Base-by-base conservation (phyloP, 345 rosid species). In the Boechera retrofracta region DNA sequence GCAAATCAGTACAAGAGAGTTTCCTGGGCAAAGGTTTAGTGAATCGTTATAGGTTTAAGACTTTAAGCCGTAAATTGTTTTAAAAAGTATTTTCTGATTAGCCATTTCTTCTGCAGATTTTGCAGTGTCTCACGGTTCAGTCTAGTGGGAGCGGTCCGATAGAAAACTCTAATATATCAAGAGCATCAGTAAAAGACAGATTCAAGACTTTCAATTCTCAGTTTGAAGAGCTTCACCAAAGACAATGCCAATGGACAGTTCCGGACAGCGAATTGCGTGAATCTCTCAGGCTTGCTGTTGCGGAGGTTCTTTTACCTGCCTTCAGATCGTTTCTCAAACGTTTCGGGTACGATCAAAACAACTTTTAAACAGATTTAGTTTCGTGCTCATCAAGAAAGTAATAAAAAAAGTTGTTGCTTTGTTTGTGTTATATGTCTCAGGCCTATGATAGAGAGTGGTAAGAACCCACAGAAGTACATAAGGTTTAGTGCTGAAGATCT, bases 1-100 rank as follows among this genome's bases (percentile, higher is more conserved):
- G 99, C 99, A 47, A 95, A 95, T 83, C 97, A 93, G 76, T 95
- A 93, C 45, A 93, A 95, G 84, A 93, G 99, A 81, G 87, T 92
- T 80, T 88, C 99, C 0, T 95, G 98, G 99, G 93, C 93, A 61
- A 95, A 95, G 93, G 99, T 95, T 67, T 21, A 77, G 33, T 73
- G 41, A 29, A 16, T 32, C 18, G 0, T 69, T 59, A 45, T 39
- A 61, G 64, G 60, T 39, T 42, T 60, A 51, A 5, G 51, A 24
- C 48, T 39, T 42, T 60, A 51, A 5, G 51, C 32, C 48, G 33
- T 10, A 47, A 55, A 11, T 36, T 36, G 4, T 16, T 16, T 13
- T 3, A n/a, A 15, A 18, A 6, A 16, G 5, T 29, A 3, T 3
- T 36, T 77, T 54, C 60, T 77, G 21, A 64, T 13, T 10, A 57